phyloP scores from a whole-genome alignment of 106 monocot genomes.

The Cymbidium sinense region DNA sequence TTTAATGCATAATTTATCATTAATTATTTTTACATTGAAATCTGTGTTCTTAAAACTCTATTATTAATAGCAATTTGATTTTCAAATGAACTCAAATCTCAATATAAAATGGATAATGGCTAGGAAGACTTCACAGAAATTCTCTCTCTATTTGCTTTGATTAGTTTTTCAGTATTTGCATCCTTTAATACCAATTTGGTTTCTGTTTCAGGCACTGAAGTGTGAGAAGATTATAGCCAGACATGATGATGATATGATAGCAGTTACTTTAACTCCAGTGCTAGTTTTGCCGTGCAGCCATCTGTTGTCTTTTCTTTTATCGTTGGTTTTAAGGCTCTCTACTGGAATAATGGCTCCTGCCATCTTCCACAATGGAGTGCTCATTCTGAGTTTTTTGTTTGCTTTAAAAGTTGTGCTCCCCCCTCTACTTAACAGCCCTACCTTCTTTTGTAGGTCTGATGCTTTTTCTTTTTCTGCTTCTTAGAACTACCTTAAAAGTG shows the following conservation, averaged over 20 bases:
- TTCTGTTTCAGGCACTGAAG: slow-evolving; percentile 9
- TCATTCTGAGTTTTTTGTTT: slow-evolving; percentile 4
- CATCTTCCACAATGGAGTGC: not conserved
- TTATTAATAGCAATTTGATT: not conserved
- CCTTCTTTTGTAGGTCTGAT: not conserved
- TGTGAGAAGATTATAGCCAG: slow-evolving; percentile 5
- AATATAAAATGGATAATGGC: not conserved
- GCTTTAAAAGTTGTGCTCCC: not conserved
- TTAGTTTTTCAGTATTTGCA: not conserved
- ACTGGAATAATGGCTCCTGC: not conserved
- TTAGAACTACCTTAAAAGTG: not conserved
- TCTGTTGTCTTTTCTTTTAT: not conserved
- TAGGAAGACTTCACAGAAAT: no score
- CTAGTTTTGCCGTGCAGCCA: slow-evolving; percentile 3
- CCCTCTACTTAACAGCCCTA: not conserved
- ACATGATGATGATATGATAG: slow-evolving; percentile 2
- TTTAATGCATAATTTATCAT: no score
- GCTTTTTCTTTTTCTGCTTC: not conserved
- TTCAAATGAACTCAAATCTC: not conserved
- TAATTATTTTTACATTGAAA: no score
- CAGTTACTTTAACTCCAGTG: not conserved
- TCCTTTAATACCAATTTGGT: not conserved
- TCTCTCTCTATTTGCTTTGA: not conserved
- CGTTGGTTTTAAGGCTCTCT: not conserved
- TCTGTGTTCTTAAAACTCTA: no score